Conservation (phyloP, 208 protist genomes). For the Leishmania aethiopica region DNA sequence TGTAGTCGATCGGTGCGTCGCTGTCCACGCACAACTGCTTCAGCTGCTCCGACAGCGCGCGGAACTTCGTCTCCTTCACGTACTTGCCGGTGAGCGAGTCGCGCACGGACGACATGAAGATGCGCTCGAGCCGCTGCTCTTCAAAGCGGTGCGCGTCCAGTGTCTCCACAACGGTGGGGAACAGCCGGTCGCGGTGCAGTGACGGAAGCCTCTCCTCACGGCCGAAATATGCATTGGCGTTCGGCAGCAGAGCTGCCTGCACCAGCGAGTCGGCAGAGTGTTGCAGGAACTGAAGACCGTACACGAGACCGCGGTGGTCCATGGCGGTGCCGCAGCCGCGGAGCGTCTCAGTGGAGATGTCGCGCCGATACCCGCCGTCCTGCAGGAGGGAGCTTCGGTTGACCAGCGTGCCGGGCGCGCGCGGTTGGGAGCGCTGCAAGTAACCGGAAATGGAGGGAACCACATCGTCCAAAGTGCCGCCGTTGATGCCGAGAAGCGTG, state of each 20-base stretch:
- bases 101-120: conserved; percentile 35
- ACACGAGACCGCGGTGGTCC: conserved; percentile 81
- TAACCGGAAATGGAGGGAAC: conserved; percentile 57
- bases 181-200: conserved; percentile 44
- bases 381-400: conserved; percentile 19
- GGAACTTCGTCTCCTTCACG: conserved; percentile 21
- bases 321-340: conserved; percentile 64
- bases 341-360: conserved; percentile 72
- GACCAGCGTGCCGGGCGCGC: conserved; percentile 15
- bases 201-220: conserved; percentile 35
- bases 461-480: conserved; percentile 75
- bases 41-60: conserved; percentile 29
- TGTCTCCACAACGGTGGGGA: conserved; percentile 66
- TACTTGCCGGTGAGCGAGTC: conserved; percentile 33
- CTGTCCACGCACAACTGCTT: conserved; percentile 36
- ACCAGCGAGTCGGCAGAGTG: conserved; percentile 61
- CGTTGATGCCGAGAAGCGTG: conserved; percentile 61
- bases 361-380: conserved; percentile 40
- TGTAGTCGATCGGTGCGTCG: conserved; percentile 37
- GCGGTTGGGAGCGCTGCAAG: conserved; percentile 53
- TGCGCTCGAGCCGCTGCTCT: conserved; percentile 25
- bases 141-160: conserved; percentile 21
- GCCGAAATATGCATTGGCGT: conserved; percentile 42
- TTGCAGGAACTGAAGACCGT: conserved; percentile 68
- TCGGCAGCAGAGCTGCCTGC: conserved; percentile 48